These are phyloP conservation scores for Camillea tinctor DNA, from an alignment of 2,329 filamentous ascomycete species.

Conservation along the genomic window DNA sequence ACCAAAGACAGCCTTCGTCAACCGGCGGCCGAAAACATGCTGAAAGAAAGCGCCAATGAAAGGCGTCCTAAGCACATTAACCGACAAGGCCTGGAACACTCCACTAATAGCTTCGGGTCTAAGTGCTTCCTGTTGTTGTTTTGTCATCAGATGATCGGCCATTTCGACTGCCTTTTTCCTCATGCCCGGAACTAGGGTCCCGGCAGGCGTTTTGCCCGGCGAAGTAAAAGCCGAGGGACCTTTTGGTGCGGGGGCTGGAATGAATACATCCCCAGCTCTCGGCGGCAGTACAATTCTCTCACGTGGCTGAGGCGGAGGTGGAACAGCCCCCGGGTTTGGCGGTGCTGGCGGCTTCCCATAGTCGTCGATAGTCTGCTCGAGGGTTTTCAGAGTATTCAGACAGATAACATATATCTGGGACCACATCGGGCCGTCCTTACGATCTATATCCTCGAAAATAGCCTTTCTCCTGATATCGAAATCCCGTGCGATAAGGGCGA, in stretches of 20 bases:
- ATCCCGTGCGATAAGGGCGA: constrained; percentile 73
- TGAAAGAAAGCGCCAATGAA: constrained; percentile 68
- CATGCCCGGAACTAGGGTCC: constrained; percentile 50
- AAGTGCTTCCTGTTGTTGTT: constrained; percentile 55
- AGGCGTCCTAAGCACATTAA: constrained; percentile 45
- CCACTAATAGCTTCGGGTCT: constrained; percentile 49
- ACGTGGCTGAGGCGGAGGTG: constrained; percentile 25
- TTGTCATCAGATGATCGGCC: constrained; percentile 47
- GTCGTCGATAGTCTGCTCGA: constrained; percentile 66
- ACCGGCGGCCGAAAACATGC: constrained; percentile 63
- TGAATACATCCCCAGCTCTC: constrained; percentile 46
- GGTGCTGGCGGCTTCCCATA: constrained; percentile 49
- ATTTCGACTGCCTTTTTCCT: constrained; percentile 49
- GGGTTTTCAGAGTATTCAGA: constrained; percentile 64
- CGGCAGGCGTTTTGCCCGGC: constrained; percentile 48
- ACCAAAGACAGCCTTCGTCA: constrained; percentile 69
- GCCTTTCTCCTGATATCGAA: constrained; percentile 74
- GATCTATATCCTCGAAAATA: constrained; percentile 86
- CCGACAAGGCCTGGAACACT: constrained; percentile 47
- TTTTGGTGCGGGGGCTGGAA: constrained; percentile 35
- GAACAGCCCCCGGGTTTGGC: constrained; percentile 25
- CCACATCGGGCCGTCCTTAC: constrained; percentile 77
- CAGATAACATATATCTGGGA: constrained; percentile 72
- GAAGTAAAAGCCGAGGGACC: constrained; percentile 43
- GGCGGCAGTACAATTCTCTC: constrained; percentile 41